phyloP scores from a whole-genome alignment of 495 filamentous ascomycete genomes.

The Penicillium roqueforti region DNA sequence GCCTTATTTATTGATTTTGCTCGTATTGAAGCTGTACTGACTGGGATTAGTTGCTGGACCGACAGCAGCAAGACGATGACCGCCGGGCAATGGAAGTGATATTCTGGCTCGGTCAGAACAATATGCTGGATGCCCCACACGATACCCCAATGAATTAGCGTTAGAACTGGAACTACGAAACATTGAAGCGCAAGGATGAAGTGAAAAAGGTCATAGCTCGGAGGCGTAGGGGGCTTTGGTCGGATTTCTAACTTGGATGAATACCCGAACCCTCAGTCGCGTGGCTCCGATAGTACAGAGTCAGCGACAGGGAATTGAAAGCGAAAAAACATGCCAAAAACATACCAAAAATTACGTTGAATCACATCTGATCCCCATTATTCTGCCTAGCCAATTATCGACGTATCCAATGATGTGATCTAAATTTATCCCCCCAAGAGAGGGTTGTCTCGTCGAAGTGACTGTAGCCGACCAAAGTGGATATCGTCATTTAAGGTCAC shows the following conservation, averaged over 20 bases:
- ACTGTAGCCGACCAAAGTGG: slow-evolving; percentile 5
- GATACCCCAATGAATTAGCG: slow-evolving; percentile 9
- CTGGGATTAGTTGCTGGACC: slow-evolving; percentile 40
- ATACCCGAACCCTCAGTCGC: background rate
- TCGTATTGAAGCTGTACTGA: slow-evolving; percentile 13
- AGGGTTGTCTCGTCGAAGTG: too few species aligned
- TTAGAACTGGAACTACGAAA: background rate
- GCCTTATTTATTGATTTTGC: background rate
- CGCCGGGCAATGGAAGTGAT: slow-evolving; percentile 44
- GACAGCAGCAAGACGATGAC: slow-evolving; percentile 43
- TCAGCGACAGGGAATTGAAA: background rate
- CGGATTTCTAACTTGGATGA: background rate
- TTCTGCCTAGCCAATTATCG: background rate
- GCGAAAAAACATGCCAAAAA: background rate
- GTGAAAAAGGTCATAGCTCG: background rate
- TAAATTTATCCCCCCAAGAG: slow-evolving; percentile 1
- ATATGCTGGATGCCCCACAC: slow-evolving; percentile 19
- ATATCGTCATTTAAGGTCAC: background rate
- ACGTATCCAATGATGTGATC: background rate
- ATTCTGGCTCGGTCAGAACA: slow-evolving; percentile 41
- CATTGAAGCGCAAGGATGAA: background rate
- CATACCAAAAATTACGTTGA: background rate
- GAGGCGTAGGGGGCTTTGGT: slow-evolving; percentile 6
- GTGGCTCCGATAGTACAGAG: slow-evolving; percentile 4
- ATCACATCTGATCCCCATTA: background rate